These are phyloP conservation scores for Lentinula novae-zelandiae DNA, from an alignment of 1,284 basidiomycete genomes.

Conservation along the genomic window DNA sequence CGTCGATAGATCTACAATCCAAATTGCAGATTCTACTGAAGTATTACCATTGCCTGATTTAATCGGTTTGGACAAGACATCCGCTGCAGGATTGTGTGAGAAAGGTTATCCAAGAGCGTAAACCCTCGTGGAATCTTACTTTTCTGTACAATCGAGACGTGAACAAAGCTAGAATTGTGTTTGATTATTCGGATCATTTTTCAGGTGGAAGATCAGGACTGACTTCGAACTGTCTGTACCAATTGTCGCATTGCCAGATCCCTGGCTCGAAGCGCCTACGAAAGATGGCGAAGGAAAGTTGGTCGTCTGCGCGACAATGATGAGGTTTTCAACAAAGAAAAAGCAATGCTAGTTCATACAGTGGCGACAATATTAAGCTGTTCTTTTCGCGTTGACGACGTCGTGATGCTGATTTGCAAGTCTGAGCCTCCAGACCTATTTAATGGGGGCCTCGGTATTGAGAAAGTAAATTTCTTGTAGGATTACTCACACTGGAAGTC, in stretches of 20 bases:
- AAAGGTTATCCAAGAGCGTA: neutral
- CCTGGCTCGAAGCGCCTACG: slow-evolving; percentile 29
- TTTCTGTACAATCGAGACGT: slow-evolving; percentile 31
- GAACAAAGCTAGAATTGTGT: slow-evolving; percentile 12
- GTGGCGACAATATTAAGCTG: slow-evolving; percentile 31
- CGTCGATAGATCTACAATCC: slow-evolving; percentile 31
- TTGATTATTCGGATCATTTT: neutral
- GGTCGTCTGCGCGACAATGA: slow-evolving; percentile 28
- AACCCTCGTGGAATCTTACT: slow-evolving; percentile 22
- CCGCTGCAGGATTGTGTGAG: neutral
- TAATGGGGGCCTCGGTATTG: slow-evolving; percentile 10
- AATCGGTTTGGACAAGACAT: neutral
- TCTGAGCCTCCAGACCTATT: slow-evolving; percentile 25
- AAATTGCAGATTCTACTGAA: slow-evolving; percentile 36
- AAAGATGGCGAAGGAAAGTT: slow-evolving; percentile 31
- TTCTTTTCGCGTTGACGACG: slow-evolving; percentile 16
- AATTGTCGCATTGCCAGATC: slow-evolving; percentile 14
- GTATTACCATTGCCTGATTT: slow-evolving; percentile 1
- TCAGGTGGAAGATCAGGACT: neutral
- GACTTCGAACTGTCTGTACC: slow-evolving; percentile 24
- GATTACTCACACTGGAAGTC: slow-evolving; percentile 18
- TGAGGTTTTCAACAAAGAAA: neutral
- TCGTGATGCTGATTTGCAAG: slow-evolving; percentile 30
- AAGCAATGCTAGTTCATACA: slow-evolving; percentile 21
- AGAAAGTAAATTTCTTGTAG: neutral